A percentile compares a stretch with the other conserved stretches of the same genome.
phyloP scores from a whole-genome alignment of 371 early-diverging fungal genomes.

The Actinomortierella ambigua region DNA sequence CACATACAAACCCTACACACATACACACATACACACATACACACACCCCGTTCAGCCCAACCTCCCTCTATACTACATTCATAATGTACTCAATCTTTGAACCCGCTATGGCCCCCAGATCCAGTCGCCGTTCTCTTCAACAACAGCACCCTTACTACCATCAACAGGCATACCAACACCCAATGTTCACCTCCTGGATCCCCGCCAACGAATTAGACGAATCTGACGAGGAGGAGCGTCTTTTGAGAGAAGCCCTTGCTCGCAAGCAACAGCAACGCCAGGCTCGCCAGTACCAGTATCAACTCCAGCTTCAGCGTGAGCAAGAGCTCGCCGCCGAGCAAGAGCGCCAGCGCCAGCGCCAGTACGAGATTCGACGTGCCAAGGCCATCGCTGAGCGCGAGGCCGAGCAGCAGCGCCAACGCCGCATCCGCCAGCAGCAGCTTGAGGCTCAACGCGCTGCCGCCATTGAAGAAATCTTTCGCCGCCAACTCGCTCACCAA shows the following conservation, averaged over 20 bases:
- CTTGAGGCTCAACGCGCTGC: constrained; percentile 2
- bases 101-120: constrained; percentile 11
- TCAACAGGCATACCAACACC: not conserved
- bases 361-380: constrained; percentile 10
- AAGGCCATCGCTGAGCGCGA: constrained; percentile 28
- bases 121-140: constrained; percentile 10
- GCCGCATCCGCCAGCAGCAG: constrained; percentile 23
- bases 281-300: constrained; percentile 10
- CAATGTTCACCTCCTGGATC: constrained; percentile 3
- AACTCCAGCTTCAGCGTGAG: constrained; percentile 5
- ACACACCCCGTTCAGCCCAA: no score
- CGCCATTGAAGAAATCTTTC: constrained; percentile 5
- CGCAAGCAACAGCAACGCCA: constrained; percentile 34
- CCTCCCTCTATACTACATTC: no score
- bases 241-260: constrained; percentile 33
- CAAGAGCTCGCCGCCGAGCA: no score
- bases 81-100: constrained; percentile 25
- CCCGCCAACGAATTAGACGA: constrained; percentile 11
- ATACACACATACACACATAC: no score
- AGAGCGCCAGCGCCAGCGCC: not conserved
- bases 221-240: constrained; percentile 35
- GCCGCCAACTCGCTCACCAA: not conserved
- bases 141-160: not conserved
- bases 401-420: constrained; percentile 34
- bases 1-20: no score